Conservation (phyloP, 257 asterid genomes). For the Mitragyna speciosa region DNA sequence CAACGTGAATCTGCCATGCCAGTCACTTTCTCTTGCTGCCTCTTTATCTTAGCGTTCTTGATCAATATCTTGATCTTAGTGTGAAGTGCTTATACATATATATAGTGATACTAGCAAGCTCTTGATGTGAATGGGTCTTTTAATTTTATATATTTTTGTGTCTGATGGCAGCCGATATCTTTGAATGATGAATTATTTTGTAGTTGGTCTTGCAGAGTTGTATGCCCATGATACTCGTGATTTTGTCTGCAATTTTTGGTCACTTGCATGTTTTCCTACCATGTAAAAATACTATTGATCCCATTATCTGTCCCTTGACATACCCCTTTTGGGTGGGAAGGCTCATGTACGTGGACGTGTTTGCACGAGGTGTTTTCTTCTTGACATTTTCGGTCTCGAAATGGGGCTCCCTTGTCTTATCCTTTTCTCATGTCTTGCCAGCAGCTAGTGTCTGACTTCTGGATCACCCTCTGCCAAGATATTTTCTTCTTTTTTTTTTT, state of each 20-base stretch:
- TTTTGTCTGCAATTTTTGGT: not conserved
- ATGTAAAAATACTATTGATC: no score
- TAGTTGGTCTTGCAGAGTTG: not conserved
- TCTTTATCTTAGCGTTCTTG: not conserved
- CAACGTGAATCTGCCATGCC: slow-evolving; percentile 9
- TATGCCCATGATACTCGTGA: not conserved
- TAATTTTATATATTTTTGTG: no score
- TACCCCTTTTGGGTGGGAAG: no score
- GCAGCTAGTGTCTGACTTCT: no score
- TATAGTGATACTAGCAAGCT: no score
- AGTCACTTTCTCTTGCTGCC: not conserved
- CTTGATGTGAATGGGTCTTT: not conserved
- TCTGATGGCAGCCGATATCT: not conserved
- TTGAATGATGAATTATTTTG: not conserved
- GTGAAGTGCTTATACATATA: not conserved
- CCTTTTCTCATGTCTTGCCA: no score
- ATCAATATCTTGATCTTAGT: not conserved
- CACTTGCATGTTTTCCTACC: not conserved
- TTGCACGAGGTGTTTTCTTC: not conserved
- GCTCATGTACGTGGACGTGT: no score
- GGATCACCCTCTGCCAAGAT: no score
- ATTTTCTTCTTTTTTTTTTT: no score
- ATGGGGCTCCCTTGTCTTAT: not conserved
- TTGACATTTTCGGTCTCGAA: not conserved
- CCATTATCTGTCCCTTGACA: no score